A percentile compares a stretch with the other conserved stretches of the same genome.
These are phyloP conservation scores for Entoloma clypeatum DNA, from an alignment of 1,284 basidiomycete species.

Conservation along the genomic window DNA sequence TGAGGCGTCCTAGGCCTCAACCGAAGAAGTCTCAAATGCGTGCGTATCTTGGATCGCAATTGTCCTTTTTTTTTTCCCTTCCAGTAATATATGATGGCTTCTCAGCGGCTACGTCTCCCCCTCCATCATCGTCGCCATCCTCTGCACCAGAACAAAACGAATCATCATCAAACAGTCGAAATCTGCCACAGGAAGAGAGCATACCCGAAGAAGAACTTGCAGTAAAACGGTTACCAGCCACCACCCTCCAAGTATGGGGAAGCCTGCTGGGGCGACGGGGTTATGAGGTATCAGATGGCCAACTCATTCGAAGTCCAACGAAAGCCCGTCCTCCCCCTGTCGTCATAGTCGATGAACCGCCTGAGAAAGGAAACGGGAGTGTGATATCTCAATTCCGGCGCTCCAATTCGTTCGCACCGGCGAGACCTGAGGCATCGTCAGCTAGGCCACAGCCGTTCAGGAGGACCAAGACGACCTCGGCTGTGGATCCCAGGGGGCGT, in stretches of 20 bases:
- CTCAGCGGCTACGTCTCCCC: constrained; percentile 22
- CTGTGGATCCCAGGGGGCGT: constrained; percentile 6
- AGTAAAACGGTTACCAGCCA: constrained; percentile 51
- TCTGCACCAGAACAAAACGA: constrained; percentile 10
- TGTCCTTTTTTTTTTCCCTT: too few relatives aligned
- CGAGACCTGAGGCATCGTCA: constrained; percentile 19
- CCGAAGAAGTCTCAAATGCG: constrained; percentile 36
- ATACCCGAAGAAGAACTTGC: constrained; percentile 57
- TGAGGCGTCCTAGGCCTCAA: constrained; percentile 55
- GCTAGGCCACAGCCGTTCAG: constrained; percentile 46
- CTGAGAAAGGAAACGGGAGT: constrained; percentile 31
- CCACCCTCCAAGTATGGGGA: constrained; percentile 64
- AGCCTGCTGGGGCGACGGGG: constrained; percentile 61
- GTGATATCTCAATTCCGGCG: constrained; percentile 55
- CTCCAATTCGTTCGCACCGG: constrained; percentile 53
- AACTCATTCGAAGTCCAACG: constrained; percentile 52
- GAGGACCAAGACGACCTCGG: constrained; percentile 31
- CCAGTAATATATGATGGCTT: too few relatives aligned
- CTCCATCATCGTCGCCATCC: constrained; percentile 24
- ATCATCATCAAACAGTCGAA: constrained; percentile 14
- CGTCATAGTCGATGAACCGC: constrained; percentile 12
- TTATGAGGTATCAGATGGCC: constrained; percentile 52
- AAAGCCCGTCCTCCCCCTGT: constrained; percentile 33
- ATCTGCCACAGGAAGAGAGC: constrained; percentile 26
- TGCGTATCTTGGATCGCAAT: too few relatives aligned